These are phyloP conservation scores for Ganoderma lucidum DNA, from an alignment of 1,284 basidiomycete genomes.

Conservation along the genomic window DNA sequence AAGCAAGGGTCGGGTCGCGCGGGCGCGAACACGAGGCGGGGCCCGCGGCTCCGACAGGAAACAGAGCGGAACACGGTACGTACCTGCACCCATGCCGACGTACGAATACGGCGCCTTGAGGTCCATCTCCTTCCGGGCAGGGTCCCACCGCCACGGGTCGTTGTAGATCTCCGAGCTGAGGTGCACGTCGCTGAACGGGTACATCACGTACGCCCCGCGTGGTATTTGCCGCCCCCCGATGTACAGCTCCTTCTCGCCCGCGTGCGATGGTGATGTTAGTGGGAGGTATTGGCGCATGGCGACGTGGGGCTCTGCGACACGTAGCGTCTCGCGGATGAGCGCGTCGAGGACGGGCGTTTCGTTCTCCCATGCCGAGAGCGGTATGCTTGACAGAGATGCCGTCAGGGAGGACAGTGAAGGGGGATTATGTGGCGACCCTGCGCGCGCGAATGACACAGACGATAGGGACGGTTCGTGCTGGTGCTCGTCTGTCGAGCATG, in stretches of 20 bases:
- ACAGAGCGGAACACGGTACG: conserved; percentile 37
- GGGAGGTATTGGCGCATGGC: conserved; percentile 81
- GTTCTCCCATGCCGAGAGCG: conserved; percentile 73
- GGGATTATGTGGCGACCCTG: conserved; percentile 4
- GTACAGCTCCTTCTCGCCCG: conserved; percentile 16
- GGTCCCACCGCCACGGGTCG: conserved; percentile 79
- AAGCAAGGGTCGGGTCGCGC: background rate
- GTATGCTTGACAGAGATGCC: conserved; percentile 60
- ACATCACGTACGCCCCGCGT: conserved; percentile 74
- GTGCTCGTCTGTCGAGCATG: background rate
- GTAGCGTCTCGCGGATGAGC: conserved; percentile 75
- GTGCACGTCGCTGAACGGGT: conserved; percentile 81
- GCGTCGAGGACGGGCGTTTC: conserved; percentile 73
- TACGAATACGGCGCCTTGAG: conserved; percentile 62
- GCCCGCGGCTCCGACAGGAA: conserved; percentile 9
- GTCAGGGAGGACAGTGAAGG: conserved; percentile 47
- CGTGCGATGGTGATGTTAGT: conserved; percentile 48
- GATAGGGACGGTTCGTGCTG: conserved; percentile 5
- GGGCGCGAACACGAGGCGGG: background rate
- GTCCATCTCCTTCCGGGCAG: conserved; percentile 53
- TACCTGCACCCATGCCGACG: conserved; percentile 81
- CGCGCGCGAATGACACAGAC: background rate
- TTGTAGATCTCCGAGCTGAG: conserved; percentile 73
- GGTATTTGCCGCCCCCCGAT: conserved; percentile 72
- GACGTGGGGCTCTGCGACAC: conserved; percentile 77